A percentile compares a stretch with the other conserved stretches of the same genome.
Conservation (phyloP, 2,329 filamentous ascomycete genomes). For the Hypoxylon sp. region DNA sequence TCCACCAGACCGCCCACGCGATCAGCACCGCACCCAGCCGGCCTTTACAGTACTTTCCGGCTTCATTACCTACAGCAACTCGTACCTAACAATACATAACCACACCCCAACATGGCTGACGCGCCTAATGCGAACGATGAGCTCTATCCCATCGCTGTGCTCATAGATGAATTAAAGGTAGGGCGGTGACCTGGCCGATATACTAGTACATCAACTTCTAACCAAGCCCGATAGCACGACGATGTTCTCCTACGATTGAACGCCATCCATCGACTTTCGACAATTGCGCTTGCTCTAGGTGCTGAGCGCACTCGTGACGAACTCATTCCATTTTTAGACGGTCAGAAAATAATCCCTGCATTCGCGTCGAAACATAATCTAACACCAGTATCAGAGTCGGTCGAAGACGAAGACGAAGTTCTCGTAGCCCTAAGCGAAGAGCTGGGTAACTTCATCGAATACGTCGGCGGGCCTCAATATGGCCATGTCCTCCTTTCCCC, state of each 20-base stretch:
- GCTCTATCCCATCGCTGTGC: constrained; percentile 99
- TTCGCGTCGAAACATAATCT: constrained; percentile 43
- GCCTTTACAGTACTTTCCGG: constrained; percentile 30
- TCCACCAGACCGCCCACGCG: constrained; percentile 50
- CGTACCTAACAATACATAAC: constrained; percentile 27
- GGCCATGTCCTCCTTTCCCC: constrained; percentile 97
- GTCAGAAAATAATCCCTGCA: constrained; percentile 67
- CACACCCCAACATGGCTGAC: constrained; percentile 81
- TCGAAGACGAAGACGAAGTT: constrained; percentile 99
- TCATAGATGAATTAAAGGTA: constrained; percentile 99
- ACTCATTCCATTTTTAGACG: constrained; percentile 98
- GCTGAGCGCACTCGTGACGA: constrained; percentile 97
- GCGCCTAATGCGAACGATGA: constrained; percentile 93
- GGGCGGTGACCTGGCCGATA: constrained; percentile 46
- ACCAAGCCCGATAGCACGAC: constrained; percentile 78
- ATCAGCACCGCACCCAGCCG: constrained; percentile 47
- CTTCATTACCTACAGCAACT: constrained; percentile 26
- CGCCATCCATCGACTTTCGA: constrained; percentile 97
- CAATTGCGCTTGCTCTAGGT: constrained; percentile 95
- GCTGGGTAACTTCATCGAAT: constrained; percentile 96
- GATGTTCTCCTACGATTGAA: constrained; percentile 98
- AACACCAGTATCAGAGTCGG: constrained; percentile 78
- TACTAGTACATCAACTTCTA: constrained; percentile 43
- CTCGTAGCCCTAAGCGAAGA: constrained; percentile 97
- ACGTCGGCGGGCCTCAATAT: constrained; percentile 93